Evolutionary conservation across 2,329 filamentous ascomycete genomes (phyloP).

Genomic region (Epichloe amarillans): DNA sequence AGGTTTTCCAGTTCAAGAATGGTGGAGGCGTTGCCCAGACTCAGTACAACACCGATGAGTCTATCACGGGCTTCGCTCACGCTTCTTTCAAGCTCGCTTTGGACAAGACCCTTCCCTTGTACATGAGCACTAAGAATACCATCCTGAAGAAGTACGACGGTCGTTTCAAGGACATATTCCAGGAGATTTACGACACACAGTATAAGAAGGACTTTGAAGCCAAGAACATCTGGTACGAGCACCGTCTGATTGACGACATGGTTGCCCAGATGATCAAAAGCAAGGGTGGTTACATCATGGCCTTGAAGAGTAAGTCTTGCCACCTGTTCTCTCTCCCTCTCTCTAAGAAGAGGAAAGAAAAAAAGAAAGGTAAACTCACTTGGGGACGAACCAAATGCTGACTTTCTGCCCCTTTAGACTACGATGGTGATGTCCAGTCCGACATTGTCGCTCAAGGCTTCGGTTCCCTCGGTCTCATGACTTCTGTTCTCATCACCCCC

Average conservation of each 20-base stretch:
- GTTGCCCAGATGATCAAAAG: constrained; percentile 99
- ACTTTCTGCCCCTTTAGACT: constrained; percentile 46
- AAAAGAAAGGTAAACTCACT: no score
- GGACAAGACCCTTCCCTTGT: constrained; percentile 77
- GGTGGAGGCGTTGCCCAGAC: constrained; percentile 83
- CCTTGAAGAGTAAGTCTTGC: constrained; percentile 73
- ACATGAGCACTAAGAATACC: constrained; percentile 99
- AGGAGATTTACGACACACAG: constrained; percentile 79
- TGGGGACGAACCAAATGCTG: neutral
- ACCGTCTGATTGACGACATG: constrained; percentile 98
- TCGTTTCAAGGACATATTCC: constrained; percentile 98
- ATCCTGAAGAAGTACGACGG: constrained; percentile 99
- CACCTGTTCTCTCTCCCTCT: neutral
- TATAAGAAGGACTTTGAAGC: constrained; percentile 86
- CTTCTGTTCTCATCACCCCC: constrained; percentile 90
- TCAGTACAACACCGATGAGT: constrained; percentile 97
- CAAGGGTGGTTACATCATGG: constrained; percentile 90
- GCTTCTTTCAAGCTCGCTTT: constrained; percentile 93
- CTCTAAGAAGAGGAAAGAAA: neutral
- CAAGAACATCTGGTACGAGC: constrained; percentile 97
- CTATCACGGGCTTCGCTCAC: constrained; percentile 88
- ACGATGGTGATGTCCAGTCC: constrained; percentile 97
- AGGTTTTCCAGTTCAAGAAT: constrained; percentile 81
- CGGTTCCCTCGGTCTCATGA: constrained; percentile 96
- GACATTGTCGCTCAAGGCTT: constrained; percentile 98